Conservation (phyloP, 2,329 filamentous ascomycete genomes). For the Diaporthe caulivora region DNA sequence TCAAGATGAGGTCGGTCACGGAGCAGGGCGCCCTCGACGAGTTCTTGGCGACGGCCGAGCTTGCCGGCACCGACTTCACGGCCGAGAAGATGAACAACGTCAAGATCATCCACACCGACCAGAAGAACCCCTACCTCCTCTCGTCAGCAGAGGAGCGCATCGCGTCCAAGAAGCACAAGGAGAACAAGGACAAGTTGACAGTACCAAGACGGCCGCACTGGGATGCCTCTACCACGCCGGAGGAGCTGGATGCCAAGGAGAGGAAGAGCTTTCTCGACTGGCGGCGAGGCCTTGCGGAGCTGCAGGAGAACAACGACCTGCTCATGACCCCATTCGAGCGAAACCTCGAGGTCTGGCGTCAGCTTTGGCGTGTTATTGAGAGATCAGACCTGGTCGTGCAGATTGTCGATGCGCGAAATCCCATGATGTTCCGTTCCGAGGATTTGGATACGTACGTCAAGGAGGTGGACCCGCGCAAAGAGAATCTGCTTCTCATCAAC, state of each 20-base stretch:
- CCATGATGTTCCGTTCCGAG: constrained; percentile 91
- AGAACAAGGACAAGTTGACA: constrained; percentile 83
- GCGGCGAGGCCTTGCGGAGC: constrained; percentile 89
- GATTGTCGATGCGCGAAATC: constrained; percentile 97
- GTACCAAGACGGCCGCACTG: constrained; percentile 91
- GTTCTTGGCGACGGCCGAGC: constrained; percentile 93
- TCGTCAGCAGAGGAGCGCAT: constrained; percentile 86
- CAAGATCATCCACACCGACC: constrained; percentile 97
- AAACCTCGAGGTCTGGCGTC: constrained; percentile 97
- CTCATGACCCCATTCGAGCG: constrained; percentile 98
- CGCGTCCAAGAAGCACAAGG: constrained; percentile 83
- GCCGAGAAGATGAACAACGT: constrained; percentile 99
- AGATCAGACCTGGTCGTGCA: constrained; percentile 95
- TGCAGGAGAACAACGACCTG: constrained; percentile 93
- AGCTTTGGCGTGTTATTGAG: constrained; percentile 98
- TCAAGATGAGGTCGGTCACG: constrained; percentile 99
- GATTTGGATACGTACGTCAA: constrained; percentile 96
- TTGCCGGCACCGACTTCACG: constrained; percentile 98
- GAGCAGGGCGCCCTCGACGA: constrained; percentile 97
- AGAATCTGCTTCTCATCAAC: constrained; percentile 94
- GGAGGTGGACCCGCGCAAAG: constrained; percentile 87
- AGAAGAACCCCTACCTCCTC: constrained; percentile 94
- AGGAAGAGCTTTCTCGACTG: constrained; percentile 86
- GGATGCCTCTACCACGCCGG: constrained; percentile 86
- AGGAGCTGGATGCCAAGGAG: constrained; percentile 84